Evolutionary conservation across 2,329 filamentous ascomycete genomes (phyloP), one percentile per base, ranked within the genome.

Genomic region (Fusarium foetens): DNA sequence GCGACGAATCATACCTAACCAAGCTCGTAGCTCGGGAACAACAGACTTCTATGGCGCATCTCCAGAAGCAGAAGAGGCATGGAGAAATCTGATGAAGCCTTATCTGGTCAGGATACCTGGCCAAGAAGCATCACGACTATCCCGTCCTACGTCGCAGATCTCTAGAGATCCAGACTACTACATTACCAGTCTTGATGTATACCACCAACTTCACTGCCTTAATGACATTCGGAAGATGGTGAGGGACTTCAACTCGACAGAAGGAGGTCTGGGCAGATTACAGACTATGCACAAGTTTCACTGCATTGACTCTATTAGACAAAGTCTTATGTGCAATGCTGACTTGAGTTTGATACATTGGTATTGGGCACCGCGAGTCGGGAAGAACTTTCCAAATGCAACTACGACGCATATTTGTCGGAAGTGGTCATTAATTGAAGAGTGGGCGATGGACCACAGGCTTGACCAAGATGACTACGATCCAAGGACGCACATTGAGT

Each of bases 211-310:
- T 0, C 59, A 62, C 27, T 62, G 59, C 11, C 59, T 58, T 12
- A 62, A 48, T 9, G 42, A 62, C 17, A 57, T 62, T 5, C 52
- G 59, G 45, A 62, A 58, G 27, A n/a, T 62, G 39, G 29, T 58
- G 23, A 46, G 51, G 33, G 51, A 62, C 17, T 62, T 27, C 13
- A 62, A 57, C 27, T 41, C 41, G 3, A 63, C 59, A 17, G 42
- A 36, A 7, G 36, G 9, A 7, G 39, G 10, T 3, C 14, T 63
- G 9, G 59, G 14, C 1, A 58, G 27, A 13, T 21, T 62, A 5
- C 51, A 57, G 9, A 48, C 51, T 5, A 41, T 62, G 58, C 58
- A 62, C 31, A 62, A 62, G 27, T 58, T 62, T 21, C 52, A 62
- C 10, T 62, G 59, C 9, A 62, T 62, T n/a, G 59, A 62, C 35